phyloP scores from a whole-genome alignment of 371 early-diverging fungal genomes.

The Syncephalastrum sp. region DNA sequence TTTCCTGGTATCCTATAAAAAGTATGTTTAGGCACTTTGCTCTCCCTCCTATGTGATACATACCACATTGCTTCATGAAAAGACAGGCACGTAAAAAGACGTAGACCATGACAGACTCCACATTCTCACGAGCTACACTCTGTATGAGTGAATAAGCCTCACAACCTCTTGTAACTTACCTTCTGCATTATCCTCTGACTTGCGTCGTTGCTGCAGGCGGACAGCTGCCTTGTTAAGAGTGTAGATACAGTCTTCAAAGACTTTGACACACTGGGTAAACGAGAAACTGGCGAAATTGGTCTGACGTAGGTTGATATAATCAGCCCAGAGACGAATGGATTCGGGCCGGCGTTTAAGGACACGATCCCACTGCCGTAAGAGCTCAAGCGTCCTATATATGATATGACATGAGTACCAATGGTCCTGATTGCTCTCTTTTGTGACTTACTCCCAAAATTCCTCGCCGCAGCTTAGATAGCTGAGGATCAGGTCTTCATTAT shows the following conservation, averaged over 20 bases:
- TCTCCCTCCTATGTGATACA: background rate
- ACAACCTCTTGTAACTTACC: constrained; percentile 6
- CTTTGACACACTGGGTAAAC: constrained; percentile 57
- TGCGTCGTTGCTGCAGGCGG: constrained; percentile 8
- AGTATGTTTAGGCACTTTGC: background rate
- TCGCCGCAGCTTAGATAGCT: constrained; percentile 63
- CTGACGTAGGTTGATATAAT: constrained; percentile 75
- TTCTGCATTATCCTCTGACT: constrained; percentile 15
- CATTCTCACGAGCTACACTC: constrained; percentile 30
- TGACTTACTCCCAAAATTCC: constrained; percentile 61
- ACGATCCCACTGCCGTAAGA: constrained; percentile 74
- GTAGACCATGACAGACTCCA: constrained; percentile 65
- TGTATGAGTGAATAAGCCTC: background rate
- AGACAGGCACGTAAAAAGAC: constrained; percentile 62
- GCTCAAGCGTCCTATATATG: constrained; percentile 36
- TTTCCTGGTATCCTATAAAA: constrained; percentile 69
- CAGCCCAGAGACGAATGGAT: constrained; percentile 67
- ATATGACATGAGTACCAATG: background rate
- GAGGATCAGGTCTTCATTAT: constrained; percentile 51
- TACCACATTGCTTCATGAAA: constrained; percentile 69
- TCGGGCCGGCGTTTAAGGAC: constrained; percentile 49
- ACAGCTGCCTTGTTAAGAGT: constrained; percentile 23
- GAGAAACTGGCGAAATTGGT: constrained; percentile 72
- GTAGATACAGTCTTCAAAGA: constrained; percentile 65
- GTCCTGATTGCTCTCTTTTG: background rate